Percentiles rank a stretch among this genome's conserved stretches.
Evolutionary conservation across 2,329 filamentous ascomycete genomes (phyloP).

Genomic region (Zopfia rhizophila): DNA sequence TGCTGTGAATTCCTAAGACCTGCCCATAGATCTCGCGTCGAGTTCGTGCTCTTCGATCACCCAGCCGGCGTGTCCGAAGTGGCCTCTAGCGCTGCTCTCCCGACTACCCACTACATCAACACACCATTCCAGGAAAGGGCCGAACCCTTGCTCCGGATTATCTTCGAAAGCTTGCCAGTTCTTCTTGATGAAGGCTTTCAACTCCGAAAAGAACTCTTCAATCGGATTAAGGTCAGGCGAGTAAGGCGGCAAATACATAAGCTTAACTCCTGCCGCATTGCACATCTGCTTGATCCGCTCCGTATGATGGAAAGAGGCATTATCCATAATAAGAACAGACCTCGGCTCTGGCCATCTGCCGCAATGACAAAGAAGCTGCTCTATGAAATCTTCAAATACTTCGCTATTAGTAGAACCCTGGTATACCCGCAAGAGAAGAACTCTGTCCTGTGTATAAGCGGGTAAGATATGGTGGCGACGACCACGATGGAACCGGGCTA

Average conservation of each 20-base stretch:
- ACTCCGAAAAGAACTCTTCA: conserved; percentile 47
- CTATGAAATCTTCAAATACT: not conserved
- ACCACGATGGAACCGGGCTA: no score
- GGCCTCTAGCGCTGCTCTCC: conserved; percentile 28
- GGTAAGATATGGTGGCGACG: no score
- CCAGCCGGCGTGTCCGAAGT: conserved; percentile 36
- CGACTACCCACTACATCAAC: conserved; percentile 32
- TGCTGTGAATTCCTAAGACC: no score
- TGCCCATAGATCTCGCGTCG: no score
- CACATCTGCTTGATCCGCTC: conserved; percentile 40
- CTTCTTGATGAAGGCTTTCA: conserved; percentile 44
- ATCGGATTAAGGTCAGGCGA: conserved; percentile 49
- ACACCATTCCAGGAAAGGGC: conserved; percentile 36
- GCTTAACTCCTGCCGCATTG: conserved; percentile 40
- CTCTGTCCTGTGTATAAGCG: no score
- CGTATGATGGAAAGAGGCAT: not conserved
- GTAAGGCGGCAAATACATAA: conserved; percentile 46
- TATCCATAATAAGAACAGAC: not conserved
- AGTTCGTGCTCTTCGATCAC: no score
- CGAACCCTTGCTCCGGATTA: conserved; percentile 28
- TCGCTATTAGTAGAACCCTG: not conserved
- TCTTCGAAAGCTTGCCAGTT: conserved; percentile 29
- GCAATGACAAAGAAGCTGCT: conserved; percentile 1
- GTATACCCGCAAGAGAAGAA: no score
- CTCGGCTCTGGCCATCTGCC: no score